Conservation (phyloP, 192 early-diverging fungal genomes). For the Podochytrium sp. region DNA sequence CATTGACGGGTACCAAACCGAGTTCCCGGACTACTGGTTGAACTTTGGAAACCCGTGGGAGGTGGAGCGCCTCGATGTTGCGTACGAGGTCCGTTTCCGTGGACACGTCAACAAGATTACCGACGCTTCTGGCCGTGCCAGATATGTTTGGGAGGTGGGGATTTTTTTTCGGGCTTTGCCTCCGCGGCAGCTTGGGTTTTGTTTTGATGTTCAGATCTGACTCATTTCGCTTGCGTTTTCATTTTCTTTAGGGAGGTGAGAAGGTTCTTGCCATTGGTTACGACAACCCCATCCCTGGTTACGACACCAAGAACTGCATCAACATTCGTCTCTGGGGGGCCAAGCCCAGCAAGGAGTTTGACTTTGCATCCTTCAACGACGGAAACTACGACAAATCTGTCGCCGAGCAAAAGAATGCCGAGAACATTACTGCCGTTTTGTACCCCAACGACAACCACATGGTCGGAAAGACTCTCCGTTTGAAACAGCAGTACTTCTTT, state of each 20-base stretch:
- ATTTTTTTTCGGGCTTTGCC: too few relatives aligned
- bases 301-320: conserved; percentile 90
- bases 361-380: conserved; percentile 70
- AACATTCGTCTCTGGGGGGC: conserved; percentile 97
- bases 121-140: conserved; percentile 68
- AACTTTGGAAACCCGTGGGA: conserved; percentile 98
- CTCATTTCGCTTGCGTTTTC: too few relatives aligned
- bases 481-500: conserved; percentile 99
- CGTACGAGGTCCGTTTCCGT: conserved; percentile 88
- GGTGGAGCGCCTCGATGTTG: conserved; percentile 88
- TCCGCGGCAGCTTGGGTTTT: too few relatives aligned
- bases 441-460: conserved; percentile 99
- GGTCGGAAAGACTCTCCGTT: conserved; percentile 92
- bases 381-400: conserved; percentile 94
- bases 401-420: conserved; percentile 87
- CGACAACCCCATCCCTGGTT: conserved; percentile 97
- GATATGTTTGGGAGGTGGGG: conserved; percentile 75
- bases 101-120: conserved; percentile 78
- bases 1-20: conserved; percentile 90
- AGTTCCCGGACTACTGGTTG: conserved; percentile 96
- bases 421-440: conserved; percentile 90
- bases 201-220: too few relatives aligned
- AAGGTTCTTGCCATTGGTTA: conserved; percentile 92
- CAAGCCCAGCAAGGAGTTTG: conserved; percentile 88
- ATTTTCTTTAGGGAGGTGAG: conserved; percentile 63